Conservation (phyloP, 768 basidiomycete species). For the Boletus huronensis region DNA sequence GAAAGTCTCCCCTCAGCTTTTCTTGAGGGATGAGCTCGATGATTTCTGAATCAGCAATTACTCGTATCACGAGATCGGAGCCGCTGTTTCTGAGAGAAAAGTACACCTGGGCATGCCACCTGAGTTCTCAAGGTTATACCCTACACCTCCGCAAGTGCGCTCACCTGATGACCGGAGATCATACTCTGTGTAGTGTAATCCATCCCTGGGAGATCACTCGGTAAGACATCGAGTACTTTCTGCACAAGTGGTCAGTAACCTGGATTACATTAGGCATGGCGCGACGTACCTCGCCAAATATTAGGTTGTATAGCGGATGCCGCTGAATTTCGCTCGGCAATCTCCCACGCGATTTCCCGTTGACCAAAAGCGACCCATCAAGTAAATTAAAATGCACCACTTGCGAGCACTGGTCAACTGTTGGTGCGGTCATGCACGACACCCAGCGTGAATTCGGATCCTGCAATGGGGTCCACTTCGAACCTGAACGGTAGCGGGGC, state of each 20-base stretch:
- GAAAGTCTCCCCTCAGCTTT: constrained; percentile 25
- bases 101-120: constrained; percentile 10
- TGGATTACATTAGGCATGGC: background rate
- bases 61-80: constrained; percentile 18
- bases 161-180: constrained; percentile 19
- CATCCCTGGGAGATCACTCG: constrained; percentile 25
- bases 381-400: constrained; percentile 22
- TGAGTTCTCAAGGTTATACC: background rate
- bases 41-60: background rate
- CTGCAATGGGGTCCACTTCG: constrained; percentile 19
- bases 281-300: constrained; percentile 23
- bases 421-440: constrained; percentile 13
- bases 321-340: constrained; percentile 18
- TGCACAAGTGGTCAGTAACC: constrained; percentile 4
- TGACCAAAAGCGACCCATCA: constrained; percentile 26
- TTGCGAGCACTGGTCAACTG: constrained; percentile 13
- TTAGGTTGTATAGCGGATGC: constrained; percentile 17
- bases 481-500: constrained; percentile 21
- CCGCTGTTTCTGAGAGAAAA: constrained; percentile 16
- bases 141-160: background rate
- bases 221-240: constrained; percentile 22
- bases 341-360: constrained; percentile 25
- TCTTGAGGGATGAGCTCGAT: constrained; percentile 26
- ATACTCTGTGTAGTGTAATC: constrained; percentile 21
- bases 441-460: constrained; percentile 23